These are phyloP conservation scores for Rhodomyrtus tomentosa DNA, from an alignment of 345 rosid species.

Conservation along the genomic window DNA sequence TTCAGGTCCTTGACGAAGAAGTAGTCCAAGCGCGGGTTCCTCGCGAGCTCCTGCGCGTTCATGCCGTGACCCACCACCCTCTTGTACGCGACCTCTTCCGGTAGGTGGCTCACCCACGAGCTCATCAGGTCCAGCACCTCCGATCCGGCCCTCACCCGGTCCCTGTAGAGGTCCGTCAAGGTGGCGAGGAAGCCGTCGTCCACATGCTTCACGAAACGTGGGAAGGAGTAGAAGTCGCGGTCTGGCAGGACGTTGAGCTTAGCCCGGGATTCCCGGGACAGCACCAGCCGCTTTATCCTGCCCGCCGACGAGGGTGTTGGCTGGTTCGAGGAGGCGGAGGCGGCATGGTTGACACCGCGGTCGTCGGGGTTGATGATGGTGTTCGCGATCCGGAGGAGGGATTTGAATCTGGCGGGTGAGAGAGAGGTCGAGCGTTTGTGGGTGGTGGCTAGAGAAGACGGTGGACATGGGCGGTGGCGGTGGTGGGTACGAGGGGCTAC, in stretches of 20 bases:
- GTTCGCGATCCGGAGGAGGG: neutral
- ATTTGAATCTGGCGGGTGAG: neutral
- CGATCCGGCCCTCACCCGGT: constrained; percentile 46
- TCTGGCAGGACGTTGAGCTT: constrained; percentile 50
- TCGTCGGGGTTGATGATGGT: neutral
- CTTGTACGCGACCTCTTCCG: constrained; percentile 43
- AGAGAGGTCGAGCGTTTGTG: neutral
- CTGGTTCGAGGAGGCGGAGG: neutral
- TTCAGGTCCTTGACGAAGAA: constrained; percentile 63
- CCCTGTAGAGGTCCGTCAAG: constrained; percentile 51
- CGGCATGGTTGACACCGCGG: neutral
- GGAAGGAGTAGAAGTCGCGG: constrained; percentile 59
- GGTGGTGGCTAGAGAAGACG: neutral
- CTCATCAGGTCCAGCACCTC: constrained; percentile 83
- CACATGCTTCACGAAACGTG: constrained; percentile 82
- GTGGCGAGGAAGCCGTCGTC: constrained; percentile 64
- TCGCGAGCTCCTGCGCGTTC: constrained; percentile 83
- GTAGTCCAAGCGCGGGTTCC: constrained; percentile 51
- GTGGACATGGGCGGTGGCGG: neutral
- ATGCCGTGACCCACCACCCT: constrained; percentile 92
- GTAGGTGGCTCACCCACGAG: constrained; percentile 90
- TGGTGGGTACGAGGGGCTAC: neutral
- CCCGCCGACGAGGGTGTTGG: constrained; percentile 26
- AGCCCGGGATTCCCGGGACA: constrained; percentile 49
- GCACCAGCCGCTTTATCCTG: constrained; percentile 56